Conservation (phyloP, 306 rosid species). For the Cucumis melo region DNA sequence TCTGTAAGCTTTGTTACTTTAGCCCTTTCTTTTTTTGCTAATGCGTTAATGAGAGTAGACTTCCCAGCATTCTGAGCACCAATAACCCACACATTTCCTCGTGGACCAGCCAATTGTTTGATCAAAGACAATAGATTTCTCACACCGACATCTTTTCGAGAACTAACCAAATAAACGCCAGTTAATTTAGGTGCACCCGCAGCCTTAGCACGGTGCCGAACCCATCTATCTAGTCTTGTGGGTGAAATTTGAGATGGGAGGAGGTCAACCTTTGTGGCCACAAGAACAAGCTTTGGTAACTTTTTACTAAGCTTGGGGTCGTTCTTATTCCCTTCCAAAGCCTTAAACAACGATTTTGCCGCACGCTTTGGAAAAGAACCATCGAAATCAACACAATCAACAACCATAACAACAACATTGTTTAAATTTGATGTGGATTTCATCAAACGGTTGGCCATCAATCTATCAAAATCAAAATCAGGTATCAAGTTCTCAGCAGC, state of each 20-base stretch:
- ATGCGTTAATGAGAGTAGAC: slow-evolving; percentile 73
- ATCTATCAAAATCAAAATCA: slow-evolving; percentile 79
- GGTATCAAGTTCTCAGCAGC: slow-evolving; percentile 78
- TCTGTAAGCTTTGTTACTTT: slow-evolving; percentile 75
- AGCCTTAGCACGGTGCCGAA: slow-evolving; percentile 59
- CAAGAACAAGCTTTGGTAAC: slow-evolving; percentile 80
- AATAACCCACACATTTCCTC: slow-evolving; percentile 94
- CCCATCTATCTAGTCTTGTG: slow-evolving; percentile 88
- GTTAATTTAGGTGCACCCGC: slow-evolving; percentile 72
- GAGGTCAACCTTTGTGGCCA: slow-evolving; percentile 86
- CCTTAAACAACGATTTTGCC: slow-evolving; percentile 56
- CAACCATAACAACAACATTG: slow-evolving; percentile 71
- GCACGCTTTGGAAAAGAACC: slow-evolving; percentile 82
- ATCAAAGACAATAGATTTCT: slow-evolving; percentile 64
- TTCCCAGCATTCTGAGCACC: slow-evolving; percentile 97
- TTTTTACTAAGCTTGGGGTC: slow-evolving; percentile 39
- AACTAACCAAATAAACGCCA: slow-evolving; percentile 72
- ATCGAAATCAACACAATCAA: slow-evolving; percentile 92
- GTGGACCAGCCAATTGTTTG: slow-evolving; percentile 78
- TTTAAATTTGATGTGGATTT: slow-evolving; percentile 55
- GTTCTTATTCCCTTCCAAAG: slow-evolving; percentile 36
- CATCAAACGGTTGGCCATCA: slow-evolving; percentile 60
- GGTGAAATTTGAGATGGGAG: slow-evolving; percentile 79
- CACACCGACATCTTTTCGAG: slow-evolving; percentile 67
- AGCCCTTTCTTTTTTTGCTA: slow-evolving; percentile 73